phyloP scores from a whole-genome alignment of 2,329 filamentous ascomycete genomes.

The Phaeosphaeriaceae sp. region DNA sequence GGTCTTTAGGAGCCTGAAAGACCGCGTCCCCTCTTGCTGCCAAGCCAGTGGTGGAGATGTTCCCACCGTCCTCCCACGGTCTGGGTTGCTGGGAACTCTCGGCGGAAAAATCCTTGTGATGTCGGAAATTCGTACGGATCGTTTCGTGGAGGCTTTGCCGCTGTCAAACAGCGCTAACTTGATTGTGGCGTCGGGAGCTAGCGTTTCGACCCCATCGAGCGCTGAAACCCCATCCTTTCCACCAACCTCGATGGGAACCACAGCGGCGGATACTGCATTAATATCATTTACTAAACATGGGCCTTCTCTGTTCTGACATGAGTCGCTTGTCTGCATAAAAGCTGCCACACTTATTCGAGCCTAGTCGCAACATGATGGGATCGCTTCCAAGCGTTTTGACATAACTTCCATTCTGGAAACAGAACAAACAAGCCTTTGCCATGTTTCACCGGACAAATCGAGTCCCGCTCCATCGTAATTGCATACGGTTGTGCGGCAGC shows the following conservation, averaged over 20 bases:
- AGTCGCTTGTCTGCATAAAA: neutral
- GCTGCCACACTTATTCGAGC: neutral
- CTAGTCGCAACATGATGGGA: neutral
- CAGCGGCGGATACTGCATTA: neutral
- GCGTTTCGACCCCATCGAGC: neutral
- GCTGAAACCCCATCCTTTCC: neutral
- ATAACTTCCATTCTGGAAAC: neutral
- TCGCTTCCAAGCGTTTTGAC: neutral
- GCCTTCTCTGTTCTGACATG: neutral
- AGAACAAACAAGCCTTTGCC: neutral
- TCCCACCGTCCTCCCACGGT: neutral
- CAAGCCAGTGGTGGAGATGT: neutral
- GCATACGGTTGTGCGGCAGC: neutral
- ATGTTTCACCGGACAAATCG: neutral
- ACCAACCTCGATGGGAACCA: neutral
- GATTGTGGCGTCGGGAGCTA: neutral
- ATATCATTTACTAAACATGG: neutral
- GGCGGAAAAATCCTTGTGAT: neutral
- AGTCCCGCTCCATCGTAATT: neutral
- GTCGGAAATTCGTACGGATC: neutral
- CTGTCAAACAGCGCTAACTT: neutral
- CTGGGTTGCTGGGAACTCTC: neutral
- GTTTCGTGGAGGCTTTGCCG: neutral
- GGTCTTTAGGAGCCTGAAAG: neutral
- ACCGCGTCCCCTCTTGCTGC: neutral